These are phyloP conservation scores for Glycine soja DNA, from an alignment of 306 rosid species.

Conservation along the genomic window DNA sequence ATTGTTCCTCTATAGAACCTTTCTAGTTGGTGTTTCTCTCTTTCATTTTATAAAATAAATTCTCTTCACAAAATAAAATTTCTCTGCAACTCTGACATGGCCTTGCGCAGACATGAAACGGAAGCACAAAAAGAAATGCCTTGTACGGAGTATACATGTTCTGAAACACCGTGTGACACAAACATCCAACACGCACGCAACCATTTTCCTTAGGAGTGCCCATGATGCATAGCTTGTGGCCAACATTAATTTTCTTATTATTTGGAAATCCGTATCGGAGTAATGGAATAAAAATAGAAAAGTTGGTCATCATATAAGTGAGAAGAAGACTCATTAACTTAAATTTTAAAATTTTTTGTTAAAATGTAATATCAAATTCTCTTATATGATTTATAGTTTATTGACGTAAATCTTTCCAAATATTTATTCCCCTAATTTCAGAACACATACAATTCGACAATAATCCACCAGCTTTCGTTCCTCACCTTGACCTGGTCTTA, in stretches of 20 bases:
- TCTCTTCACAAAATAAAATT: no score
- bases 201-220: neutral
- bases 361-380: no score
- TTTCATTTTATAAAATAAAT: neutral
- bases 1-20: neutral
- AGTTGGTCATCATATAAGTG: no score
- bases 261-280: no score
- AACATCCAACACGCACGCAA: neutral
- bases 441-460: no score
- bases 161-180: neutral
- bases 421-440: no score
- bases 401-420: no score
- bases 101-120: neutral
- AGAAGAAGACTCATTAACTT: no score
- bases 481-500: no score
- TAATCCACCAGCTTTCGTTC: neutral
- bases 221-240: constrained; percentile 1
- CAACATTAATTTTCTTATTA: constrained; percentile 23
- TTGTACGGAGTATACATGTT: neutral
- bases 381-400: no score
- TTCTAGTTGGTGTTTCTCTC: neutral
- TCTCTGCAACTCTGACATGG: neutral
- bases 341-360: no score
- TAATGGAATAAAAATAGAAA: no score
- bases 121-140: neutral